Conservation (phyloP, 768 basidiomycete species). For the Suillus occidentalis region DNA sequence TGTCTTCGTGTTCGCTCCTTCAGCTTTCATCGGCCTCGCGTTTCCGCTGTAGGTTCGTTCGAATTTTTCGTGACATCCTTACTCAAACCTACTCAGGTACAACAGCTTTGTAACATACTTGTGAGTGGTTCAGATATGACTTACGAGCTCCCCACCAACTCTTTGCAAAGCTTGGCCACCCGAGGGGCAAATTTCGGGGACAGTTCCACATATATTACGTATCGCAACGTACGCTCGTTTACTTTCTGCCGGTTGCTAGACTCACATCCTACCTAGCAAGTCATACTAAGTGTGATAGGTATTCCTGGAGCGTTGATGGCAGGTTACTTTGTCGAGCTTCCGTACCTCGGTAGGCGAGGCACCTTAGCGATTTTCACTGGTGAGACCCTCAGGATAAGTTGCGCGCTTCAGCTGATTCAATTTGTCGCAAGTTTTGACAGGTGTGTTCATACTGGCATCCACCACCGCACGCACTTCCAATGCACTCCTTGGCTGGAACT, state of each 20-base stretch:
- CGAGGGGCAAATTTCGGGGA: conserved; percentile 72
- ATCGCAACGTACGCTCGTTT: conserved; percentile 54
- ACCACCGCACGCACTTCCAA: conserved; percentile 56
- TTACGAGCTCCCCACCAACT: not conserved
- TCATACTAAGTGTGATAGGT: conserved; percentile 57
- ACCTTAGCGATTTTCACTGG: conserved; percentile 52
- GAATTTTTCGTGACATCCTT: not conserved
- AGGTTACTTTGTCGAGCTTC: conserved; percentile 53
- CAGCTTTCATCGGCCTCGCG: conserved; percentile 75
- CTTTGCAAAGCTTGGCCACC: conserved; percentile 49
- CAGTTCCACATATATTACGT: conserved; percentile 67
- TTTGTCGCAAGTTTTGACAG: conserved; percentile 42
- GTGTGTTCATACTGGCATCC: conserved; percentile 55
- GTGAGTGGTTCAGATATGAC: conserved; percentile 31
- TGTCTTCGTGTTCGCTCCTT: conserved; percentile 2
- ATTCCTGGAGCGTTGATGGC: conserved; percentile 58
- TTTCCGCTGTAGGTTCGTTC: conserved; percentile 55
- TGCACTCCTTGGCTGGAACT: conserved; percentile 57
- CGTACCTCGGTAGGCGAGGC: conserved; percentile 51
- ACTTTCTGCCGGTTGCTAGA: not conserved
- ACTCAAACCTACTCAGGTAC: conserved; percentile 32
- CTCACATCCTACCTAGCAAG: conserved; percentile 39
- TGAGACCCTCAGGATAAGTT: conserved; percentile 18
- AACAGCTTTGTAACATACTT: conserved; percentile 55
- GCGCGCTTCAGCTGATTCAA: not conserved